Base-by-base conservation (phyloP, 176 grass and related monocot species). In the Dactylis glomerata region DNA sequence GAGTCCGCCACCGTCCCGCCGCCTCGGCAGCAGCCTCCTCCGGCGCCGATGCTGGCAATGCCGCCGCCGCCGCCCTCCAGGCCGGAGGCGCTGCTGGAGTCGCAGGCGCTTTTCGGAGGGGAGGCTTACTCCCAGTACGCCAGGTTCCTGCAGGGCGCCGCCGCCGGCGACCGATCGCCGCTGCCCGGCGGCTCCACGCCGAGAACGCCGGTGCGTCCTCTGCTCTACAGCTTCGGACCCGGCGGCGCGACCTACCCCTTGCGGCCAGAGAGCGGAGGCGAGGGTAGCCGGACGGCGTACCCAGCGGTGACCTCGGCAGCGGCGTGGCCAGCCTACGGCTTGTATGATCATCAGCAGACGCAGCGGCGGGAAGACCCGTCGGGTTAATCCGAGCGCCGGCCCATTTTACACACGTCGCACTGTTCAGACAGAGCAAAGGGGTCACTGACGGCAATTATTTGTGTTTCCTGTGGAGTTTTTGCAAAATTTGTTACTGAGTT, bases 81-180 rank as follows among this genome's bases (percentile, higher is more conserved):
- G 4, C 71, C 88, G 20, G 78, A 82, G 41, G 62, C 78, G 8
- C 55, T 92, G 71, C 78, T 85, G 14, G 87, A 89, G 78, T 81
- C 83, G 24, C 71, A 83, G 24, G 31, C 56, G 10, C 40, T 73
- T 5, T n/a, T 28, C 44, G 10, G 77, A 38, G 17, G 16, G 38
- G 86, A 68, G 9, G 12, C 45, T 0, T 87, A 87, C 79, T 26
- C 46, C 5, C 66, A 84, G 26, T 80, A 88, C 57, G 57, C 82
- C 36, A 80, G 56, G 46, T 36, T 89, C n/a, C 0, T 89, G 34
- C 75, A 66, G 9, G 55, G 17, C 40, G 31, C 7, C 63, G 23
- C 1, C 78, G 81, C 5, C 38, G 66, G n/a, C n/a, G n/a, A 69
- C 20, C 34, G 57, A 15, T 72, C 84, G 14, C 24, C 31, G 49